Evolutionary conservation across 208 protist genomes (phyloP), one percentile per base, ranked within the genome.

Genomic region (Porcisia deanei): DNA sequence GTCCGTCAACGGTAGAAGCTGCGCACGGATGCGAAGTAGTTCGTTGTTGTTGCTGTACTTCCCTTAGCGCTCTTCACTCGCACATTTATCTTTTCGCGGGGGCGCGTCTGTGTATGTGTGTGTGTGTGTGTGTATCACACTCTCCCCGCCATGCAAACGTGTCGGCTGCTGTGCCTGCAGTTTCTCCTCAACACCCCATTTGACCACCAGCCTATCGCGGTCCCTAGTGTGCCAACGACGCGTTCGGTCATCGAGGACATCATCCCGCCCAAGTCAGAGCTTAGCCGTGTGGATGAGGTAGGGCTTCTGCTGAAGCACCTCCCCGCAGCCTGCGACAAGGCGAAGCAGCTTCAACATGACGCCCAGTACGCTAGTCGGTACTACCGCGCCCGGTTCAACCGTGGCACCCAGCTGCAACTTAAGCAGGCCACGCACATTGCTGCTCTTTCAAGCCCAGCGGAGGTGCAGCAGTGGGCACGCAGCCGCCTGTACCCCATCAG

Each of bases 311-410:
- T 95, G 49, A 58, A 84, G 59, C 67, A 82, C 4, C 83, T 95
- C 7, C 87, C 91, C 34, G 71, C 45, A 8, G 71, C 76, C 47
- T 93, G 89, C 66, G 83, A 95, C 59, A 41, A 34, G 53, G 83
- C 81, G 30, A 93, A 92, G 73, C 71, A 85, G 54, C 77, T 80
- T 6, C 73, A 88, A 30, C 77, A 92, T 18, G 71, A 85, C 2
- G 84, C 88, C 1, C 77, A 88, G 66, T 81, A 84, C 12, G 86
- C 89, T 4, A 85, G 82, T 52, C 81, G 77, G 9, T 95, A 95
- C 72, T 95, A 95, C 75, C 79, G 91, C 34, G 87, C 77, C 25
- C 88, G 91, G 45, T 89, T 91, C 61, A 82, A 80, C 14, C 77
- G 89, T 45, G 88, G 88, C 8, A 18, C 80, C 0, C 85, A 92